phyloP scores from a whole-genome alignment of 805 yeast species.

The Diddensiella santjacobensis region DNA sequence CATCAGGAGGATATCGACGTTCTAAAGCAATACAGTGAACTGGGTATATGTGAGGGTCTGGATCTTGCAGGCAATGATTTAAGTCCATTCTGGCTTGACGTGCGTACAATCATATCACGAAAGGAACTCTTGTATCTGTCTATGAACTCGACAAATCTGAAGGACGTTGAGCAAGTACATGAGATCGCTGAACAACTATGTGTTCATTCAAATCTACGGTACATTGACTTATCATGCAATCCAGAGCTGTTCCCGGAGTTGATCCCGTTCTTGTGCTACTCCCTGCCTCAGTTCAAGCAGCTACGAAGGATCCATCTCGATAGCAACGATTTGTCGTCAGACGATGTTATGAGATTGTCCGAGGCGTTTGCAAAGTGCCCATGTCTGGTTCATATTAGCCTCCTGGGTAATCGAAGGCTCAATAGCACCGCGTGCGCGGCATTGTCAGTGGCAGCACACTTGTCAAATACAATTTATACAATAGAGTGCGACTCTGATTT shows the following conservation, averaged over 20 bases:
- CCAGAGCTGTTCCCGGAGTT: constrained; percentile 62
- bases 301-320: constrained; percentile 70
- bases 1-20: constrained; percentile 53
- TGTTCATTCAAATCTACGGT: constrained; percentile 45
- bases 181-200: neutral
- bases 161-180: constrained; percentile 37
- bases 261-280: constrained; percentile 52
- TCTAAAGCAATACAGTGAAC: constrained; percentile 35
- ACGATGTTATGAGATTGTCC: constrained; percentile 56
- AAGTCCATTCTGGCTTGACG: constrained; percentile 26
- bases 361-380: constrained; percentile 68
- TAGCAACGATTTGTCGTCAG: constrained; percentile 54
- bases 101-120: constrained; percentile 21
- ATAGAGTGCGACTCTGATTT: constrained; percentile 63
- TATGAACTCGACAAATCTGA: constrained; percentile 58
- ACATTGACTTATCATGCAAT: constrained; percentile 72
- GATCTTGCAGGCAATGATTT: constrained; percentile 81
- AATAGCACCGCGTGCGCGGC: constrained; percentile 61
- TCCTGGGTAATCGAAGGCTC: constrained; percentile 57
- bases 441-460: constrained; percentile 64
- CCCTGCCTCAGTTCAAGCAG: constrained; percentile 63
- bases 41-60: constrained; percentile 55
- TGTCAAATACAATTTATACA: constrained; percentile 59
- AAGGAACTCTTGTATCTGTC: constrained; percentile 49
- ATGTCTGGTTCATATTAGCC: constrained; percentile 61